Conservation (phyloP, 2,329 filamentous ascomycete genomes). For the Alternaria metachromatica region DNA sequence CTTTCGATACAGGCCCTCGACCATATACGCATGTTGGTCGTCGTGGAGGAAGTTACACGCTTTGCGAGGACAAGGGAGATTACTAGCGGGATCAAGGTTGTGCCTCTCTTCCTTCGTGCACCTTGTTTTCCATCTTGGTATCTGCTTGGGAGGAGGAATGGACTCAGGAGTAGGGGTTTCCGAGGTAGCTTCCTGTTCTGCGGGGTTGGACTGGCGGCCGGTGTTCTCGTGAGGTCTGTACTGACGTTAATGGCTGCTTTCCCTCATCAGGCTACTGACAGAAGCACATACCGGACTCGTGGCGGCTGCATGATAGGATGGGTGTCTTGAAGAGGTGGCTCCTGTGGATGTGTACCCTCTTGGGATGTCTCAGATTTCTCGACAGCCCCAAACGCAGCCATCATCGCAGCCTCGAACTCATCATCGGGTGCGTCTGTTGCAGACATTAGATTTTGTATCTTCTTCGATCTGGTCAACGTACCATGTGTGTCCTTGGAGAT, state of each 20-base stretch:
- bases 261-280: not conserved
- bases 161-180: not conserved
- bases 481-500: not conserved
- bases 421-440: not conserved
- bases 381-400: accelerated
- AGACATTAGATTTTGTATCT: not conserved
- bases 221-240: not conserved
- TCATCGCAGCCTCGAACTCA: not conserved
- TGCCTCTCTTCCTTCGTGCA: not conserved
- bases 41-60: not conserved
- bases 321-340: not conserved
- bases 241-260: not conserved
- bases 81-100: not conserved
- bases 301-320: not conserved
- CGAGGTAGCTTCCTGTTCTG: not conserved
- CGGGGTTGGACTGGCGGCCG: not conserved
- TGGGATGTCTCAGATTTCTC: not conserved
- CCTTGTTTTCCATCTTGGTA: not conserved
- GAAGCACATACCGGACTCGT: not conserved
- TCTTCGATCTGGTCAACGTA: not conserved
- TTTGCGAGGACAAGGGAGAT: not conserved
- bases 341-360: not conserved
- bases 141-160: not conserved
- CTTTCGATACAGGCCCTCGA: not conserved
- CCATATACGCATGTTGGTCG: not conserved